Evolutionary conservation across 352 stramenopile species (phyloP), one percentile per base, ranked within the genome.

Genomic region (Globisporangium abappressorium): DNA sequence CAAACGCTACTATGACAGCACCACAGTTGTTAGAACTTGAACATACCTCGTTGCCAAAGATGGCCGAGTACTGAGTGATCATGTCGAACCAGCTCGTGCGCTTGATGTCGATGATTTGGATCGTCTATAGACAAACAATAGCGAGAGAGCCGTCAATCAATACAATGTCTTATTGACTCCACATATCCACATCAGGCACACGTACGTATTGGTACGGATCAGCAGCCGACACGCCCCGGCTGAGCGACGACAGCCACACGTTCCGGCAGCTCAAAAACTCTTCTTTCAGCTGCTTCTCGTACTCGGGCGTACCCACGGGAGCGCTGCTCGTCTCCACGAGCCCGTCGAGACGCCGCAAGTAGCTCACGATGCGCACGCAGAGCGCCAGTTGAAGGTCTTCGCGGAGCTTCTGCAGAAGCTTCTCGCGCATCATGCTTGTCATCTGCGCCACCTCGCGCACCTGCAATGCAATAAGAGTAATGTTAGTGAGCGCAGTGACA

Each of bases 1-100:
- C 14, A 14, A 15, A 24, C 11, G 7, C 8, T 28, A 46, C 20
- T 20, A 28, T 34, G 43, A 60, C 9, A 28, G 12, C 55, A 22
- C 1, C 24, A 6, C 28, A 33, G 28, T 4, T 24, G 15, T 1
- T 22, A 34, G 12, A 22, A 11, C 8, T 15, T 20, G 36, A 36
- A 11, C 53, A n/a, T 67, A 90, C 84, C 71, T 93, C 81, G 60
- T 79, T 92, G 20, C 88, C 88, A 57, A 97, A 97, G 65, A 97
- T 97, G 9, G 90, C 90, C 54, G 87, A 95, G 72, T 96, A 97
- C 65, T 97, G 90, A 8, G 89, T 97, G 60, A 97, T 92, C 77
- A 95, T 87, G 55, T 97, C 89, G 64, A 97, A 96, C 90, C 88
- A 96, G 71, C 87, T 95, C 55, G 90, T 91, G 34, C 90, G 79